Conservation (phyloP, 2,329 filamentous ascomycete species). For the Teratosphaeria gauchensis region DNA sequence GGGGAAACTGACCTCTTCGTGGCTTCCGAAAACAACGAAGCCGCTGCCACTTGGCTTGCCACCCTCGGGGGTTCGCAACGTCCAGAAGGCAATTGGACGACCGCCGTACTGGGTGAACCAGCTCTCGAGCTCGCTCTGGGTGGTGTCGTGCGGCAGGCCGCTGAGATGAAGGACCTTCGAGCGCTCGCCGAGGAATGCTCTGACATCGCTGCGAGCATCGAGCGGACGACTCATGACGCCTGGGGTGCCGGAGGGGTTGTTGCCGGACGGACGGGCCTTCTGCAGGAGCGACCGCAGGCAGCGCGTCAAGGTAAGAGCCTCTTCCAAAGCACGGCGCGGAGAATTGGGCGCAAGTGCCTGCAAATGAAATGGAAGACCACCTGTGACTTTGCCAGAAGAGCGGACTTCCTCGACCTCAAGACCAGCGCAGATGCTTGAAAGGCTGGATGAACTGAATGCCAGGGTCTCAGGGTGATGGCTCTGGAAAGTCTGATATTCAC, state of each 20-base stretch:
- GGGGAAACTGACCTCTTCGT: slow-evolving; percentile 73
- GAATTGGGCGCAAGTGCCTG: slow-evolving; percentile 93
- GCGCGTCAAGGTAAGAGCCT: slow-evolving; percentile 85
- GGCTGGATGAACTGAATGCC: slow-evolving; percentile 87
- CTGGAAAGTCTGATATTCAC: slow-evolving; percentile 97
- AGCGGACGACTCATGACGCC: slow-evolving; percentile 92
- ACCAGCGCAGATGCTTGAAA: slow-evolving; percentile 95
- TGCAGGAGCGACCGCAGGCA: slow-evolving; percentile 87
- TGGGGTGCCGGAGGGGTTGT: slow-evolving; percentile 66
- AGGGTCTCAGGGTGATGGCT: slow-evolving; percentile 96
- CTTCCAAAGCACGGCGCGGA: slow-evolving; percentile 92
- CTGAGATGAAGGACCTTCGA: slow-evolving; percentile 99
- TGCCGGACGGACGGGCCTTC: slow-evolving; percentile 75
- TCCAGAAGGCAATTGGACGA: slow-evolving; percentile 98
- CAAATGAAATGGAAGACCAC: slow-evolving; percentile 94
- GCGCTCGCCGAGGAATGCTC: slow-evolving; percentile 88
- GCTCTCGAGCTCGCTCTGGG: slow-evolving; percentile 95
- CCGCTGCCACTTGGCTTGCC: slow-evolving; percentile 99
- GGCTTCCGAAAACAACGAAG: slow-evolving; percentile 96
- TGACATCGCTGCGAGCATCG: slow-evolving; percentile 92
- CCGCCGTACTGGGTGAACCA: slow-evolving; percentile 99
- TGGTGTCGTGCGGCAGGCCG: slow-evolving; percentile 92
- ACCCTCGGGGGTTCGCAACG: slow-evolving; percentile 90
- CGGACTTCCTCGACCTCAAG: slow-evolving; percentile 97
- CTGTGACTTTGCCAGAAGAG: slow-evolving; percentile 95